Conservation (phyloP, 768 basidiomycete genomes). For the Tephrocybe sp. region DNA sequence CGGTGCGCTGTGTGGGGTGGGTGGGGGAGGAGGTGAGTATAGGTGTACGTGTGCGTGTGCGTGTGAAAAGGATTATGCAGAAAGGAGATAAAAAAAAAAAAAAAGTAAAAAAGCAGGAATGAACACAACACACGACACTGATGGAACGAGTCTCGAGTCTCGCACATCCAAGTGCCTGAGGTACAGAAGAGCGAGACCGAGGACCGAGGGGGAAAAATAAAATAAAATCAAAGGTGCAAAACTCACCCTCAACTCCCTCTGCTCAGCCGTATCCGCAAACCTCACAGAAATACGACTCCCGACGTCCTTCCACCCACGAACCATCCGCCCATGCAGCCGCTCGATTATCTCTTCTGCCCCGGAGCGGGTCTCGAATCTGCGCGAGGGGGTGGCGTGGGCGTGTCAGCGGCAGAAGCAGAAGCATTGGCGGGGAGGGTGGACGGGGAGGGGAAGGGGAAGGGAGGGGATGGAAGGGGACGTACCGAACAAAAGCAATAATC, state of each 20-base stretch:
- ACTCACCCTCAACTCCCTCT: slow-evolving; percentile 71
- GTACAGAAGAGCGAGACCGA: no score
- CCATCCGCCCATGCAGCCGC: slow-evolving; percentile 75
- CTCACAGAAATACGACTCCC: slow-evolving; percentile 78
- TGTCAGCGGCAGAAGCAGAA: no score
- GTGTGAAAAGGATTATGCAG: not conserved
- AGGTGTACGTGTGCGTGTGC: no score
- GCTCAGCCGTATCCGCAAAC: slow-evolving; percentile 77
- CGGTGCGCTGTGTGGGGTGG: slow-evolving; percentile 50
- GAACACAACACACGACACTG: no score
- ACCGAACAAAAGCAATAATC: slow-evolving; percentile 84
- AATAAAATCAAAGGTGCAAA: not conserved
- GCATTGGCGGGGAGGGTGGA: slow-evolving; percentile 1
- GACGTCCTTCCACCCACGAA: slow-evolving; percentile 74
- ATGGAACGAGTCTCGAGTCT: no score
- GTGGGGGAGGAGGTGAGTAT: no score
- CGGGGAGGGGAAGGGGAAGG: not conserved
- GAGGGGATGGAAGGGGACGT: slow-evolving; percentile 15
- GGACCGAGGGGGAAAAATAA: not conserved
- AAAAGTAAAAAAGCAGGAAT: no score
- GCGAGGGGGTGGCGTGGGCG: not conserved
- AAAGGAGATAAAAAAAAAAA: slow-evolving; percentile 3
- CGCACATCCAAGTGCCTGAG: no score
- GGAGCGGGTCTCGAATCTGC: slow-evolving; percentile 63
- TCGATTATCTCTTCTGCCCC: slow-evolving; percentile 80